Evolutionary conservation across 2,329 filamentous ascomycete species (phyloP), one percentile per base, ranked within the genome.

Genomic region (Bipolaris gigantea): DNA sequence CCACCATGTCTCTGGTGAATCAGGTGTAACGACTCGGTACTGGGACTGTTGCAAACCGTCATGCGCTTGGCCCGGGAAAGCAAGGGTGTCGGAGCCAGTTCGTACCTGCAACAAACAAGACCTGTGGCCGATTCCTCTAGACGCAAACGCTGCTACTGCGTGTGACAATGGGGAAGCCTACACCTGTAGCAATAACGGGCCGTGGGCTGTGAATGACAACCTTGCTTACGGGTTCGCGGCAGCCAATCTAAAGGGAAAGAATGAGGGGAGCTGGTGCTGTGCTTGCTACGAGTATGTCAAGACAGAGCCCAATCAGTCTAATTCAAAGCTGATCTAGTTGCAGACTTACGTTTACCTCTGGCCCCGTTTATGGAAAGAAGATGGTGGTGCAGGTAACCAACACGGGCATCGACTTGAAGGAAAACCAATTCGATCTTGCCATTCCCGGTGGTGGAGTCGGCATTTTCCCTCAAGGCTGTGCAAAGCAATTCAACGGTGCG

Each of bases 321-420:
- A n/a, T n/a, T 30, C 38, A 23, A 48, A 49, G 60, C 54, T 61
- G 21, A 51, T 9, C 1, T 16, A 19, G 18, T 1, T 5, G 10
- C 25, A 73, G 71, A 41, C 74, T 86, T 50, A 85, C 82, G 3
- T 85, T 86, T 68, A 85, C 82, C 10, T 79, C 77, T 23, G 81
- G 80, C 4, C 70, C 80, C 3, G 80, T 82, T 19, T 67, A 74
- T 4, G 85, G 85, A 55, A 85, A 87, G 75, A 81, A 79, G 58
- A 82, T 87, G 80, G 73, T 87, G 46, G 83, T 88, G 5, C 85
- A 87, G 66, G 81, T 82, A 4, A 86, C 83, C 41, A 87, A 86
- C 71, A 87, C 85, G 0, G 84, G 68, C 6, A 61, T 64, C 23
- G 71, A 74, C 30, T 66, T 73, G 6, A 70, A 69, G 13, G 43